These are phyloP conservation scores for Lavandula angustifolia DNA, from an alignment of 257 asterid species.

Conservation along the genomic window DNA sequence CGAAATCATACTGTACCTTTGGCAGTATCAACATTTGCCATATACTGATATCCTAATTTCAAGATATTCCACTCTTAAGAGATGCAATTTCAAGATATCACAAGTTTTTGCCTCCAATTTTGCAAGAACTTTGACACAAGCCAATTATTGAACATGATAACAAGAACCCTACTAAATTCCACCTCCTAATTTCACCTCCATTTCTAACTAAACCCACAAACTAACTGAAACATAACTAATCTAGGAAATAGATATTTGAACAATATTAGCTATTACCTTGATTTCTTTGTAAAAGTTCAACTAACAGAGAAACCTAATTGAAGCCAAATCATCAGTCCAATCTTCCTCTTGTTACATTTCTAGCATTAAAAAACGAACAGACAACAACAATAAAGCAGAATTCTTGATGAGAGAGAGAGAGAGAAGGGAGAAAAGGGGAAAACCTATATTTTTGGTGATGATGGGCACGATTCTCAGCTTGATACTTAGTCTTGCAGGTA, in stretches of 20 bases:
- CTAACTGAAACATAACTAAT: background rate
- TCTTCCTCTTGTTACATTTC: background rate
- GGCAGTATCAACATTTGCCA: too few relatives aligned
- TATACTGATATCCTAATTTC: too few relatives aligned
- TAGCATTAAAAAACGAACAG: background rate
- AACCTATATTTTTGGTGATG: slow-evolving; percentile 77
- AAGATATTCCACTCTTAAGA: too few relatives aligned
- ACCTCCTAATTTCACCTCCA: background rate
- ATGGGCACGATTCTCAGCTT: slow-evolving; percentile 83
- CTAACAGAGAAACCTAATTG: background rate
- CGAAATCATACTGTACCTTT: too few relatives aligned
- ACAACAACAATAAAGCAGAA: background rate
- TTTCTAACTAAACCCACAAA: slow-evolving; percentile 17
- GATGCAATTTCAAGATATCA: too few relatives aligned
- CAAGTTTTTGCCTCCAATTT: too few relatives aligned
- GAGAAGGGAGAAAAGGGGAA: background rate
- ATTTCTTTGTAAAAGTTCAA: background rate
- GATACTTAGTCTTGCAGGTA: slow-evolving; percentile 92
- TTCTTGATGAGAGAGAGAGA: slow-evolving; percentile 1
- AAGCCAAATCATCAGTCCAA: background rate
- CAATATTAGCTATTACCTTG: background rate
- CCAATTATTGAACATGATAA: background rate
- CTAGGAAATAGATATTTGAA: background rate
- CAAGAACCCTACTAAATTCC: background rate
- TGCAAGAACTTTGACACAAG: background rate